Evolutionary conservation across 352 stramenopile species (phyloP).

Genomic region (Pythium plurisporium): DNA sequence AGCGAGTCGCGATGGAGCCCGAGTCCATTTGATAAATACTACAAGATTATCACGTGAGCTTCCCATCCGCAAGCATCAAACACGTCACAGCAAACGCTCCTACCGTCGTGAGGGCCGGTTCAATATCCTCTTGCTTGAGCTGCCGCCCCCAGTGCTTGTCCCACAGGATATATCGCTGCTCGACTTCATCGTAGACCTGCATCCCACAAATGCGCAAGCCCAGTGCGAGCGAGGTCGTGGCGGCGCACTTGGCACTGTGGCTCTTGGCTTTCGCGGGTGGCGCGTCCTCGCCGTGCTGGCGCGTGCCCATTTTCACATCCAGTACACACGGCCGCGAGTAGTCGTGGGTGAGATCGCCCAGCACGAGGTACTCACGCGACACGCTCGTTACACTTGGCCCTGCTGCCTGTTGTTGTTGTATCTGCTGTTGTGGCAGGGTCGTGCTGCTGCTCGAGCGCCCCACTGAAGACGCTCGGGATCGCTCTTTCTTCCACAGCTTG

Average conservation of each 20-base stretch:
- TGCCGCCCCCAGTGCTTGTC: constrained; percentile 77
- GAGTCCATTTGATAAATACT: constrained; percentile 59
- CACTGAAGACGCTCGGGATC: constrained; percentile 8
- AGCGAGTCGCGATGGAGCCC: constrained; percentile 46
- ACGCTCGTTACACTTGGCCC: neutral
- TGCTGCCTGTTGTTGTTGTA: neutral
- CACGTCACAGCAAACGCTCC: neutral
- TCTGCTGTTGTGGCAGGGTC: neutral
- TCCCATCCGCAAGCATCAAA: neutral
- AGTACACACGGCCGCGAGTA: constrained; percentile 67
- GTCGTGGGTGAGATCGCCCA: constrained; percentile 60
- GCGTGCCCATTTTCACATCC: constrained; percentile 81
- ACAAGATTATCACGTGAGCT: neutral
- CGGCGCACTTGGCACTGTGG: constrained; percentile 69
- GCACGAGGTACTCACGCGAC: constrained; percentile 53
- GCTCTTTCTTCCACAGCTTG: constrained; percentile 57
- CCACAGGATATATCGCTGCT: constrained; percentile 62
- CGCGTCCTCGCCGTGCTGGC: constrained; percentile 70
- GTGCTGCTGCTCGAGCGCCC: neutral
- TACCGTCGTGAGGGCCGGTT: constrained; percentile 60
- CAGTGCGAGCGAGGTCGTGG: constrained; percentile 61
- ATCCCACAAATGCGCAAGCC: constrained; percentile 75
- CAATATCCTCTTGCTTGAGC: constrained; percentile 49
- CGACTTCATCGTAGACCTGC: constrained; percentile 65
- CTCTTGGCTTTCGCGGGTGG: constrained; percentile 58